Percentiles rank a stretch among this genome's conserved stretches.
Conservation (phyloP, 495 filamentous ascomycete species). For the Darksidea phi region DNA sequence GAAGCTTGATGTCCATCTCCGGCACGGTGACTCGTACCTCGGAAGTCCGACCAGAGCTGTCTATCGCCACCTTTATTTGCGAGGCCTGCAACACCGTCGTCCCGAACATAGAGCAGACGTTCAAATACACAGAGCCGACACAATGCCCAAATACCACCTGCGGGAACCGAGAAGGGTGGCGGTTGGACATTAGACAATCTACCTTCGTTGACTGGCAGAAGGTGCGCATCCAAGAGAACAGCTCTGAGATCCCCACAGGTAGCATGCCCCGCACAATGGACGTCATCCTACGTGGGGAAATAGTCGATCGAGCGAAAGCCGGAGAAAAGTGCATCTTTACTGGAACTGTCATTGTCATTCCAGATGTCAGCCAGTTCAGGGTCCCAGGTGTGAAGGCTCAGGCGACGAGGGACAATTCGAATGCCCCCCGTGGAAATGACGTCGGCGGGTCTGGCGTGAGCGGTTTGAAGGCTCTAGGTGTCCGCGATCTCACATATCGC, state of each 20-base stretch:
- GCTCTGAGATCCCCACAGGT: conserved; percentile 94
- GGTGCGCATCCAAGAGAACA: conserved; percentile 95
- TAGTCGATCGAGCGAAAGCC: conserved; percentile 94
- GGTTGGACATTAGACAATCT: conserved; percentile 91
- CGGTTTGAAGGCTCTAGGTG: conserved; percentile 87
- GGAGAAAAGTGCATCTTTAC: conserved; percentile 98
- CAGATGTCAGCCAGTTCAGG: conserved; percentile 92
- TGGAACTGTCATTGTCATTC: conserved; percentile 91
- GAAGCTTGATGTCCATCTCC: conserved; percentile 88
- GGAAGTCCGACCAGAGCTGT: conserved; percentile 91
- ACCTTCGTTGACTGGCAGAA: conserved; percentile 99
- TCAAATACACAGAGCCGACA: conserved; percentile 93
- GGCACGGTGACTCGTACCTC: conserved; percentile 96
- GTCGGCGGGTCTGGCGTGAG: conserved; percentile 79
- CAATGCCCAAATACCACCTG: conserved; percentile 95
- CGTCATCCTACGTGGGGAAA: conserved; percentile 94
- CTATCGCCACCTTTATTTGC: conserved; percentile 88
- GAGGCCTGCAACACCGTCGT: conserved; percentile 78
- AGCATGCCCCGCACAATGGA: conserved; percentile 99
- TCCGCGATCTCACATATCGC: conserved; percentile 94
- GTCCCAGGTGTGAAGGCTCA: conserved; percentile 83
- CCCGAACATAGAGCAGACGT: conserved; percentile 93
- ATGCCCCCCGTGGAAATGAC: conserved; percentile 70
- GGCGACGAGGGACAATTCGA: conserved; percentile 77
- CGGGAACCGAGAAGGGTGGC: conserved; percentile 84